Conservation (phyloP, 345 rosid genomes). For the Populus ilicifolia region DNA sequence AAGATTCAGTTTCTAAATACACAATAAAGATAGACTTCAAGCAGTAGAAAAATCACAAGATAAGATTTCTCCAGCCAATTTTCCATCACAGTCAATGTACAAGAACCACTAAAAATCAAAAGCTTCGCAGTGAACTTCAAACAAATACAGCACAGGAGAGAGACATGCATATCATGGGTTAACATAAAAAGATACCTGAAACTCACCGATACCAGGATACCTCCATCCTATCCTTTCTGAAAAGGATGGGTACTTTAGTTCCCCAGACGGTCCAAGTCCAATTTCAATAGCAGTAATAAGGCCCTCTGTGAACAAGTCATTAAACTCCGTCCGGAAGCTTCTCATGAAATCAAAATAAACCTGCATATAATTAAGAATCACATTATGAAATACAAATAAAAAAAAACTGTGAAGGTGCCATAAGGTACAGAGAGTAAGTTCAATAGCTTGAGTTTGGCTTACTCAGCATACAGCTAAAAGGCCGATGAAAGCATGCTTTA, state of each 20-base stretch:
- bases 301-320: conserved; percentile 69
- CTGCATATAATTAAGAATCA: conserved; percentile 32
- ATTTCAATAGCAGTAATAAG: conserved; percentile 70
- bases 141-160: background rate
- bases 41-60: too few species aligned
- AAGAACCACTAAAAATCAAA: background rate
- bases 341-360: conserved; percentile 98
- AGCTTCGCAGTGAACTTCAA: background rate
- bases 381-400: conserved; percentile 6
- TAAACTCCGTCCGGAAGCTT: conserved; percentile 89
- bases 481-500: background rate
- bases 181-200: conserved; percentile 70
- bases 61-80: background rate
- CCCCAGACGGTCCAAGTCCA: conserved; percentile 91
- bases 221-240: conserved; percentile 88
- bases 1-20: background rate
- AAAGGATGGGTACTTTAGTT: conserved; percentile 81
- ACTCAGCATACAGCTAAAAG: background rate
- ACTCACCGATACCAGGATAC: conserved; percentile 95
- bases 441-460: background rate
- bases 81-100: background rate
- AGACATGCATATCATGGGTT: background rate
- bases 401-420: background rate
- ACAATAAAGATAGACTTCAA: background rate
- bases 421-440: background rate